Evolutionary conservation across 2,329 filamentous ascomycete genomes (phyloP), one percentile per base, ranked within the genome.

Genomic region (Aaosphaeria arxii): DNA sequence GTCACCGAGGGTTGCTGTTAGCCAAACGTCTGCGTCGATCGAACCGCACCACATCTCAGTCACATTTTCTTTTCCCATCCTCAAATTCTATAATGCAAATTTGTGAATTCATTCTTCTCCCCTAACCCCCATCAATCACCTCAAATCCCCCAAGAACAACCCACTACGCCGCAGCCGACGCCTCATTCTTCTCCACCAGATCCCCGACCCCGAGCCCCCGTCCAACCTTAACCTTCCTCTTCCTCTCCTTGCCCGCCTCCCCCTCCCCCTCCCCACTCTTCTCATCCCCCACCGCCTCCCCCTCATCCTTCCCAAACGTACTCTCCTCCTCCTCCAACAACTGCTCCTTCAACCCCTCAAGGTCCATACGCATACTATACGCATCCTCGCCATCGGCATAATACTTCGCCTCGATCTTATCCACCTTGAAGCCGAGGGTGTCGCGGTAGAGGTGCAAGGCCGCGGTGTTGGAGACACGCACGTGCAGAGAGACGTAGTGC

Each of bases 361-460:
- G 80, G 63, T 97, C 87, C 70, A 96, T 88, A 54, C 85, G 86
- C 94, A 99, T 99, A 66, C 85, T 88, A 69, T 85, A 96, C 35
- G 94, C 94, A 75, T 99, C 90, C 76, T 99, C 94, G 51, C 92
- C 92, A 71, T 99, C 94, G 49, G 94, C 94, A 70, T 99, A 99
- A 81, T 96, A 96, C 74, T 91, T 94, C 43, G 81, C 70, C 74
- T 95, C 90, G 7, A 87, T 84, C 77, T 91, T 94, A 56, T 94
- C 89, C 58, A 89, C 88, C 67, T 85, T 82, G 79, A 96, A 97
- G 46, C 89, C 86, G 1, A 96, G 83, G 0, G 91, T 96, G 68
- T 95, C 88, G 61, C 90, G 86, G 81, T 99, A 99, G 24, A 99
- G 82, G 62, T 88, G 89, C 53, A 96, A 83, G 29, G 94, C 94